Evolutionary conservation across 2,329 filamentous ascomycete genomes (phyloP).

Genomic region (Monosporascus sp.): DNA sequence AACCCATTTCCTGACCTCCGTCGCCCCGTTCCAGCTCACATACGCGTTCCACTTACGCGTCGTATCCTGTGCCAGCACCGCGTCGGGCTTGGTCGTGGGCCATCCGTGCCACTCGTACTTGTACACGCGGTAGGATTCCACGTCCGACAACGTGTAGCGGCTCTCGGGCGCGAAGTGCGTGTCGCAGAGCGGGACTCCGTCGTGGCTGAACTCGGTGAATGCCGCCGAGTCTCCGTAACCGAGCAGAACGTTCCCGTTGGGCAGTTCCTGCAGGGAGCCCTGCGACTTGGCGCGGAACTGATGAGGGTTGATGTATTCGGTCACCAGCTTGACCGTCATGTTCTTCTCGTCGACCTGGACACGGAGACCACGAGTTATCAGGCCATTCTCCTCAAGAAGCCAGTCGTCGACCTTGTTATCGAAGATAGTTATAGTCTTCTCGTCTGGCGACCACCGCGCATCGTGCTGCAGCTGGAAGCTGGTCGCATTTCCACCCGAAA

Average conservation of each 20-base stretch:
- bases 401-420: constrained; percentile 37
- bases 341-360: constrained; percentile 30
- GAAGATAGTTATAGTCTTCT: constrained; percentile 32
- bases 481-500: constrained; percentile 36
- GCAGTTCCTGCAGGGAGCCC: constrained; percentile 38
- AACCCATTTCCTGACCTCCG: constrained; percentile 30
- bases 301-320: constrained; percentile 33
- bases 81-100: constrained; percentile 14
- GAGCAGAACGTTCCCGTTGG: constrained; percentile 37
- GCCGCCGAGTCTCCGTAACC: constrained; percentile 33
- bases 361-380: constrained; percentile 22
- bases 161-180: constrained; percentile 16
- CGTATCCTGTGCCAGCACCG: constrained; percentile 16
- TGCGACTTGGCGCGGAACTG: constrained; percentile 36
- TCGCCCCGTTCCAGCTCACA: constrained; percentile 34
- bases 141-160: constrained; percentile 13
- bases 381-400: constrained; percentile 18
- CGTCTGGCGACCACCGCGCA: constrained; percentile 38
- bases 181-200: constrained; percentile 19
- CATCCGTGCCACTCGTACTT: constrained; percentile 23
- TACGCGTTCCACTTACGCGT: constrained; percentile 23
- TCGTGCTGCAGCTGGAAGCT: constrained; percentile 49
- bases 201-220: constrained; percentile 21
- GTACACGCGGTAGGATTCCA: constrained; percentile 25
- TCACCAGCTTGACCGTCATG: constrained; percentile 29